Percentiles rank a stretch among this genome's conserved stretches.
phyloP scores from a whole-genome alignment of 2,329 filamentous ascomycete genomes.

The Lecanicillium sp. region DNA sequence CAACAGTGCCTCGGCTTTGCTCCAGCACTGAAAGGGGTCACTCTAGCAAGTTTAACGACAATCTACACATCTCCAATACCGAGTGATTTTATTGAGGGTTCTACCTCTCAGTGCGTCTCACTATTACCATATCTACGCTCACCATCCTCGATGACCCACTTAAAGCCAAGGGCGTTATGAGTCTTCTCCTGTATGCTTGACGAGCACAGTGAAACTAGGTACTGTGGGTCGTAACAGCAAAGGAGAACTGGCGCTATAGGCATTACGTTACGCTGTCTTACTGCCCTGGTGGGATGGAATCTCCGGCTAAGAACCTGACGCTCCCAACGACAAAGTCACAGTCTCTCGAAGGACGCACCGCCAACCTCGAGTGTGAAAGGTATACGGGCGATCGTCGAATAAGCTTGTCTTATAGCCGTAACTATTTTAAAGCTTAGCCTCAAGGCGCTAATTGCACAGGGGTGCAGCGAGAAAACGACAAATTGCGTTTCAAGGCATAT shows the following conservation, averaged over 20 bases:
- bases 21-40: neutral
- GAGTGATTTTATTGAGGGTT: neutral
- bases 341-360: too few species aligned
- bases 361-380: too few species aligned
- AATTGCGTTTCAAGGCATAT: too few species aligned
- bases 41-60: neutral
- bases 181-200: constrained; percentile 10
- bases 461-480: too few species aligned
- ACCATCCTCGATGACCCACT: neutral
- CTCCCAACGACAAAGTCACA: too few species aligned
- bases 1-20: neutral
- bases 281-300: constrained; percentile 8
- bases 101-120: neutral
- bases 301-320: too few species aligned
- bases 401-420: too few species aligned
- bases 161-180: constrained; percentile 8
- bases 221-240: constrained; percentile 9
- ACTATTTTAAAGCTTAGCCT: too few species aligned
- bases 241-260: constrained; percentile 11
- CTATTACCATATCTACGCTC: constrained; percentile 1
- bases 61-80: neutral
- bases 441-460: too few species aligned
- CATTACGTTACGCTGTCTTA: constrained; percentile 9
- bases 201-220: constrained; percentile 9
- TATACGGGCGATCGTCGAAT: too few species aligned